phyloP scores from a whole-genome alignment of 2,329 filamentous ascomycete species.

The Trichoderma pleuroti region DNA sequence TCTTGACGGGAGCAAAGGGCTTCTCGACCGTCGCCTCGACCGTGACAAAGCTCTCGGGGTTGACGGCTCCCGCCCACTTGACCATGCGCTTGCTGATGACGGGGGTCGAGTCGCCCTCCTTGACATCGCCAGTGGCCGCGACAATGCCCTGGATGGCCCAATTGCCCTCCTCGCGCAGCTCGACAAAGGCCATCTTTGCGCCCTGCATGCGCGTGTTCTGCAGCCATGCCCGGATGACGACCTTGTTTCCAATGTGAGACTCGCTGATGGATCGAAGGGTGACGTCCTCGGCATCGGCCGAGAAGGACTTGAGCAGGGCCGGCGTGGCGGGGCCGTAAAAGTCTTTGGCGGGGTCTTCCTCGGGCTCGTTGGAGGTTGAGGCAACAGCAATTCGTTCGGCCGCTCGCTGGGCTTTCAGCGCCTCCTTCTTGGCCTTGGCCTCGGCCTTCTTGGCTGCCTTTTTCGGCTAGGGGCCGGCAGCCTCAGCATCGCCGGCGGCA shows the following conservation, averaged over 20 bases:
- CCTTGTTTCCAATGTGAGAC: conserved; percentile 62
- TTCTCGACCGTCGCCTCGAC: conserved; percentile 79
- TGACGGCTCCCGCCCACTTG: conserved; percentile 77
- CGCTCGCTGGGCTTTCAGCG: conserved; percentile 67
- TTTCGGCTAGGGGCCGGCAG: conserved; percentile 39
- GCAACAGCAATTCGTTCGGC: conserved; percentile 73
- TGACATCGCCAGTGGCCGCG: conserved; percentile 61
- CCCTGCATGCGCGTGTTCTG: conserved; percentile 62
- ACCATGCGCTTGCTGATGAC: conserved; percentile 81
- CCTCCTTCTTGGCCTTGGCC: conserved; percentile 84
- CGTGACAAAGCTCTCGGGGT: conserved; percentile 75
- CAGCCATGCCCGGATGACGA: conserved; percentile 76
- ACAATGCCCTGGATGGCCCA: conserved; percentile 78
- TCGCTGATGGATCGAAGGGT: conserved; percentile 63
- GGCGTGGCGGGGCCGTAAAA: conserved; percentile 73
- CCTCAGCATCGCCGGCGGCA: background rate
- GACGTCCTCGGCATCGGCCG: conserved; percentile 49
- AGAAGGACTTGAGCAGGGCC: conserved; percentile 46
- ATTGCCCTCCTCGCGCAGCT: conserved; percentile 68
- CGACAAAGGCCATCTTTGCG: conserved; percentile 80
- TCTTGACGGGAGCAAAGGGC: conserved; percentile 84
- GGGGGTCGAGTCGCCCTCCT: conserved; percentile 24
- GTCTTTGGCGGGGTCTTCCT: conserved; percentile 66
- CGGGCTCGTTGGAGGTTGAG: conserved; percentile 63
- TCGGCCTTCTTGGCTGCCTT: conserved; percentile 82